Evolutionary conservation across 179 eudicot genomes (phyloP), one percentile per base, ranked within the genome.

Genomic region (Beta macrorhiza): DNA sequence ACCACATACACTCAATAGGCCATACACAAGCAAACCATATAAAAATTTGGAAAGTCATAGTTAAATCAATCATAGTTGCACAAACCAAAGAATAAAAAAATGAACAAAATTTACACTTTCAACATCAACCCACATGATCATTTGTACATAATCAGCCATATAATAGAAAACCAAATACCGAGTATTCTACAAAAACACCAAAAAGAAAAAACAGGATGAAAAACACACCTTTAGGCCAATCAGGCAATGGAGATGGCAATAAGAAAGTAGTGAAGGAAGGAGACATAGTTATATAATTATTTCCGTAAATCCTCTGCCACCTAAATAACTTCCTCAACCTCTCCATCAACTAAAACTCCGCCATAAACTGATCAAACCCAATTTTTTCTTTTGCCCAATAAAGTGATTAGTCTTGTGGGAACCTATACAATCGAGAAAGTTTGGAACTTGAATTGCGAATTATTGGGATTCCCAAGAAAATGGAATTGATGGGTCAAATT

Each of bases 201-300:
- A 71, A 63, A 37, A 53, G 56, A 16, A 15, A 22, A 29, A 78
- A 64, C 47, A 32, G 58, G 6, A 11, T 15, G 22, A 67, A 65
- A 49, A 84, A 32, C 47, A 32, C 77, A 93, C 97, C 98, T 85
- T 77, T 76, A 83, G 94, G 96, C 98, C 98, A 94, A 17, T 83
- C 77, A 7, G 97, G 96, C 74, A 90, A 78, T 42, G 97, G 91
- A 62, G 90, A 87, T 61, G 98, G 96, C 67, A 93, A 91, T 51
- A 88, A 86, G 89, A 93, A 93, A 45, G 83, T 16, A 42, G 84
- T 68, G 20, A 87, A 81, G 16, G 84, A 45, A 68, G 83, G 83
- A 19, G 57, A 57, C 15, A 68, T 52, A 65, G 81, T 78, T 53
- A 79, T 45, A 76, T 82, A 74, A 32, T 61, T 84, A 77, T 73